Evolutionary conservation across 2,329 filamentous ascomycete species (phyloP).

Genomic region (Fusarium ramigenum): DNA sequence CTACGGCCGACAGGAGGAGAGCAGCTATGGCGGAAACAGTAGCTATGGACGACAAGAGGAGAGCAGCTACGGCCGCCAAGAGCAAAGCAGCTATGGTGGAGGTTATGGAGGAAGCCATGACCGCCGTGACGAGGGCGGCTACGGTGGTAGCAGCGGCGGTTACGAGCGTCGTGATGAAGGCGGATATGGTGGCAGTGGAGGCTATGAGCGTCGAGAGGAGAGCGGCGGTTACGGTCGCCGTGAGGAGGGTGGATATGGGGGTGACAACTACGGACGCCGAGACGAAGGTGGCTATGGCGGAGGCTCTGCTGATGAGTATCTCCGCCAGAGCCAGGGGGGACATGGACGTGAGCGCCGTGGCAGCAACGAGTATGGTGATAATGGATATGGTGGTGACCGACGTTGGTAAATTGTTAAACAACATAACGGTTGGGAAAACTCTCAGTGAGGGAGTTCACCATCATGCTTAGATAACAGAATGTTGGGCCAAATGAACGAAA

Average conservation of each 20-base stretch:
- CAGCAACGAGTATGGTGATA: conserved; percentile 24
- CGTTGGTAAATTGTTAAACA: conserved; percentile 34
- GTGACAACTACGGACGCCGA: conserved; percentile 40
- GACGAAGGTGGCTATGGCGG: conserved; percentile 43
- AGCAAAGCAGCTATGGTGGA: conserved; percentile 14
- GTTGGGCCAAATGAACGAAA: conserved; percentile 2
- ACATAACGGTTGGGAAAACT: neutral
- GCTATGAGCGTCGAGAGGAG: conserved; percentile 34
- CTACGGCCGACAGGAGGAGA: neutral
- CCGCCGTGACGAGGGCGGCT: conserved; percentile 30
- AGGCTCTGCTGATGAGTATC: conserved; percentile 37
- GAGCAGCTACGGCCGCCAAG: conserved; percentile 16
- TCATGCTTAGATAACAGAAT: conserved; percentile 1
- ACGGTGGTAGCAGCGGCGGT: conserved; percentile 20
- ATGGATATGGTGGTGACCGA: conserved; percentile 39
- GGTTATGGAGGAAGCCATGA: conserved; percentile 23
- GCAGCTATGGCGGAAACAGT: conserved; percentile 13
- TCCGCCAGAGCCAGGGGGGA: conserved; percentile 33
- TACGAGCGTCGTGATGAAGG: conserved; percentile 34
- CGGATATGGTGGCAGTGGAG: conserved; percentile 18
- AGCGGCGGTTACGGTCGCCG: conserved; percentile 32
- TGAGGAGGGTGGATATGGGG: conserved; percentile 36
- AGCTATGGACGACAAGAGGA: conserved; percentile 5
- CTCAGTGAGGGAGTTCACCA: neutral
- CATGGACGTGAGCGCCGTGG: conserved; percentile 25